These are phyloP conservation scores for Ophiocordyceps sinensis DNA, from an alignment of 2,329 filamentous ascomycete genomes.

Conservation along the genomic window DNA sequence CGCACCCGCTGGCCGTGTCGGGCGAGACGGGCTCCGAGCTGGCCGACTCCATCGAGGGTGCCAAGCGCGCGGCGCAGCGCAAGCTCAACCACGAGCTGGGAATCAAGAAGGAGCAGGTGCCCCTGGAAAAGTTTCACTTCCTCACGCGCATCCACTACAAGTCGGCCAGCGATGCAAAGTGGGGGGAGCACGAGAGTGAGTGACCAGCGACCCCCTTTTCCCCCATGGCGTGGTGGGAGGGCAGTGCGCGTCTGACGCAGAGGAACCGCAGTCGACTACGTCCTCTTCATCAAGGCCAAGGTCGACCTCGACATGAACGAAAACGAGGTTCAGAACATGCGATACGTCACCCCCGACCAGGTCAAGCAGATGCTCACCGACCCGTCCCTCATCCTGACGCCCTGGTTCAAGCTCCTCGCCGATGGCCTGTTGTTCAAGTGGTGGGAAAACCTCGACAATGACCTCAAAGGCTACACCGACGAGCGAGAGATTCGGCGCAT, in stretches of 20 bases:
- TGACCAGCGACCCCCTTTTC: slow-evolving; percentile 6
- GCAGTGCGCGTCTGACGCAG: neutral
- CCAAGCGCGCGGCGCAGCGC: slow-evolving; percentile 80
- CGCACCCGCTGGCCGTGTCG: slow-evolving; percentile 82
- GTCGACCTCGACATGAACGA: slow-evolving; percentile 69
- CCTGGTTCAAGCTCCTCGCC: slow-evolving; percentile 99
- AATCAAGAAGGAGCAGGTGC: slow-evolving; percentile 79
- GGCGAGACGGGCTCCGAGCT: slow-evolving; percentile 80
- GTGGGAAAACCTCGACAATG: slow-evolving; percentile 76
- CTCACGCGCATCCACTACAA: slow-evolving; percentile 97
- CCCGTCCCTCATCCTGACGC: slow-evolving; percentile 71
- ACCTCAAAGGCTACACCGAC: slow-evolving; percentile 71
- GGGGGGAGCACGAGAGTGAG: slow-evolving; percentile 97
- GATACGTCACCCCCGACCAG: slow-evolving; percentile 71
- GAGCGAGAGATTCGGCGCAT: slow-evolving; percentile 83
- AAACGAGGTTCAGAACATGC: slow-evolving; percentile 78
- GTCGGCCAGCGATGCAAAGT: slow-evolving; percentile 90
- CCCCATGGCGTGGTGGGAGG: too few relatives aligned
- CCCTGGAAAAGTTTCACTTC: slow-evolving; percentile 82
- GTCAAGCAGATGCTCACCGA: slow-evolving; percentile 78
- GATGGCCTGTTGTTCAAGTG: slow-evolving; percentile 95
- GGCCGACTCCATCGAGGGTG: slow-evolving; percentile 65
- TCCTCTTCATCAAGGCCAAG: slow-evolving; percentile 91
- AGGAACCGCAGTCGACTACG: slow-evolving; percentile 67
- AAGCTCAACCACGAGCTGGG: slow-evolving; percentile 93